Evolutionary conservation across 1,139 yeast species (phyloP), one percentile per base, ranked within the genome.

Genomic region (Zygoascus meyerae): DNA sequence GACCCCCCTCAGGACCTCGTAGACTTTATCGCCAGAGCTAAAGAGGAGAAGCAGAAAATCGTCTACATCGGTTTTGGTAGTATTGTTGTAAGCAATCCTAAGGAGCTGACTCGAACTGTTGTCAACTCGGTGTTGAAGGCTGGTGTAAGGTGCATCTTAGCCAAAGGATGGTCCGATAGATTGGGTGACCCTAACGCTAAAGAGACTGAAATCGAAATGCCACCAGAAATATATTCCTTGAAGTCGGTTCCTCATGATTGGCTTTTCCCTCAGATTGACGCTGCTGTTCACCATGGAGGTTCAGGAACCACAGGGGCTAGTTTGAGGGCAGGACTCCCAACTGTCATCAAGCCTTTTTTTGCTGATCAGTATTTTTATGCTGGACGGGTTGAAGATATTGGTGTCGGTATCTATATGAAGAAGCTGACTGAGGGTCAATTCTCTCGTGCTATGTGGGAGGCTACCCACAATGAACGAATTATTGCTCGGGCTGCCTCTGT

Each of bases 251-350:
- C 97, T 0, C 98, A 90, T 63, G 96, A 89, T 64, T 92, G 97
- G 97, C 69, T 90, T 39, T 90, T 90, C 65, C 85, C 92, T 0
- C 79, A 78, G 53, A 72, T 92, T 38, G 96, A 90, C 66, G 97
- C 92, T 0, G 95, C 95, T 0, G 96, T 90, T 3, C 98, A 90
- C 60, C 98, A 90, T 64, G 98, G 98, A 34, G 98, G 98, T 0
- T 84, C 95, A 0, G 98, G 98, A 1, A 87, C 97, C 0, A 89
- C 97, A 0, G 98, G 98, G 9, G 96, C 97, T 0, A 77, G 94
- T 2, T 64, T 90, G 48, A 69, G 92, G 52, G 85, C 87, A 8
- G 98, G 97, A 0, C 63, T 85, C 30, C 97, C 97, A 0, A 86
- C 95, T 0, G 77, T 90, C 35, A 81, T 90, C 55, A 90, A 90